A percentile compares a stretch with the other conserved stretches of the same genome.
phyloP scores from a whole-genome alignment of 2,329 filamentous ascomycete genomes.

The Pleomassaria siparia region DNA sequence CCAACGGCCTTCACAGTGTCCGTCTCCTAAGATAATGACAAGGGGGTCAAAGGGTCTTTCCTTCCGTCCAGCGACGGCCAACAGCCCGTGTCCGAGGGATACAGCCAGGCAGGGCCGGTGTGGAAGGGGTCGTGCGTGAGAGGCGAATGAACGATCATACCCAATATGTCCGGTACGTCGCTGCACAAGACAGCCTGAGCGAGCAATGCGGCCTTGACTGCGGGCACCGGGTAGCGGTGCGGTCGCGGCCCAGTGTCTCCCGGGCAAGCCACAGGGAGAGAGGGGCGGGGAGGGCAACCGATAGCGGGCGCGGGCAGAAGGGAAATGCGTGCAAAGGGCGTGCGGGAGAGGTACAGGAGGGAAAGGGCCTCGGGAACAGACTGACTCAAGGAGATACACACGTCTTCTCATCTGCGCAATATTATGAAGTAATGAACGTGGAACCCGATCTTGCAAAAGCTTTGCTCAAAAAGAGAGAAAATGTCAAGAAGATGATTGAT shows the following conservation, averaged over 20 bases:
- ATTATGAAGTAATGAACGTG: slow-evolving; percentile 8
- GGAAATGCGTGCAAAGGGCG: slow-evolving; percentile 31
- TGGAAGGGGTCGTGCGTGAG: slow-evolving; percentile 23
- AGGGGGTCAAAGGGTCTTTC: slow-evolving; percentile 9
- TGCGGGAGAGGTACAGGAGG: slow-evolving; percentile 48
- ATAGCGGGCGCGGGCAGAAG: slow-evolving; percentile 19
- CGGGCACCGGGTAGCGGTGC: slow-evolving; percentile 15
- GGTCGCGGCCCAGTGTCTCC: slow-evolving; percentile 36
- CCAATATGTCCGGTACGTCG: slow-evolving; percentile 44
- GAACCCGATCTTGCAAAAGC: slow-evolving; percentile 5
- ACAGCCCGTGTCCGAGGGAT: slow-evolving; percentile 40
- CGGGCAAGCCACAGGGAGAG: slow-evolving; percentile 43
- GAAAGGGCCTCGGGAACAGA: slow-evolving; percentile 46
- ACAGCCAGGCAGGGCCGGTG: slow-evolving; percentile 39
- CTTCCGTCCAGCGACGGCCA: slow-evolving; percentile 35
- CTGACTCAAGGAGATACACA: slow-evolving; percentile 44
- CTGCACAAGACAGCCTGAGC: neutral
- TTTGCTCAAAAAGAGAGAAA: slow-evolving; percentile 13
- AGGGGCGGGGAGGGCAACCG: slow-evolving; percentile 27
- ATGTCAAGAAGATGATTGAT: slow-evolving; percentile 8
- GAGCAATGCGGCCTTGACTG: slow-evolving; percentile 24
- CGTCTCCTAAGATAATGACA: slow-evolving; percentile 9
- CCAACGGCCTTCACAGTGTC: slow-evolving; percentile 10
- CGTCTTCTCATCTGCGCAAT: slow-evolving; percentile 24
- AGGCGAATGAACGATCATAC: slow-evolving; percentile 48